A percentile compares a stretch with the other conserved stretches of the same genome.
Conservation (phyloP, 2,329 filamentous ascomycete genomes). For the Calonectria fujianensis region DNA sequence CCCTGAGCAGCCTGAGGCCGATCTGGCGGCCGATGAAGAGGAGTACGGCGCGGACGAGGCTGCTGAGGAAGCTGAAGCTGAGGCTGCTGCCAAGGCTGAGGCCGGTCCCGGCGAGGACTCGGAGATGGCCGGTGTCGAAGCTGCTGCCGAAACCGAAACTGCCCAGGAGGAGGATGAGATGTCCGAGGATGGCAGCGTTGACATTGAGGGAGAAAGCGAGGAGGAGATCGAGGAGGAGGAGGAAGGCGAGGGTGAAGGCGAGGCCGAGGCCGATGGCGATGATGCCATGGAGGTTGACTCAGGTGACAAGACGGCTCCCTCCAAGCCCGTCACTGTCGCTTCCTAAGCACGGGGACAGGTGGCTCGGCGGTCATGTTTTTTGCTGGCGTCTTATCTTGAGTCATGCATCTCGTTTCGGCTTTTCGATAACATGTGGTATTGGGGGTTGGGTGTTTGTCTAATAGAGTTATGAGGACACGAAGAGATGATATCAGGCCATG, state of each 20-base stretch:
- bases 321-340: constrained; percentile 61
- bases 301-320: constrained; percentile 59
- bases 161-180: constrained; percentile 78
- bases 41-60: constrained; percentile 94
- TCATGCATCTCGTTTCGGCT: constrained; percentile 42
- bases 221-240: constrained; percentile 83
- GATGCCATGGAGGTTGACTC: constrained; percentile 72
- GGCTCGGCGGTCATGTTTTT: constrained; percentile 34
- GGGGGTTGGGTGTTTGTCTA: constrained; percentile 48
- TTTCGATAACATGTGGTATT: constrained; percentile 46
- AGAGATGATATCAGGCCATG: constrained; percentile 55
- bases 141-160: constrained; percentile 58
- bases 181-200: constrained; percentile 85
- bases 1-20: constrained; percentile 97
- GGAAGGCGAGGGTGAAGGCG: constrained; percentile 61
- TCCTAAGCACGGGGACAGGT: constrained; percentile 51
- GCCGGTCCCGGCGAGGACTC: constrained; percentile 76
- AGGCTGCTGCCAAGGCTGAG: constrained; percentile 67
- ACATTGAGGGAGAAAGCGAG: constrained; percentile 85
- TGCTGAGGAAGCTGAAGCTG: constrained; percentile 80
- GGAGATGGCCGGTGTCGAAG: constrained; percentile 84
- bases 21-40: constrained; percentile 88
- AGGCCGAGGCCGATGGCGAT: constrained; percentile 57
- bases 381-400: constrained; percentile 43
- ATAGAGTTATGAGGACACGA: constrained; percentile 59